Base-by-base conservation (phyloP, 2,329 filamentous ascomycete species). In the Exophiala viscosa region DNA sequence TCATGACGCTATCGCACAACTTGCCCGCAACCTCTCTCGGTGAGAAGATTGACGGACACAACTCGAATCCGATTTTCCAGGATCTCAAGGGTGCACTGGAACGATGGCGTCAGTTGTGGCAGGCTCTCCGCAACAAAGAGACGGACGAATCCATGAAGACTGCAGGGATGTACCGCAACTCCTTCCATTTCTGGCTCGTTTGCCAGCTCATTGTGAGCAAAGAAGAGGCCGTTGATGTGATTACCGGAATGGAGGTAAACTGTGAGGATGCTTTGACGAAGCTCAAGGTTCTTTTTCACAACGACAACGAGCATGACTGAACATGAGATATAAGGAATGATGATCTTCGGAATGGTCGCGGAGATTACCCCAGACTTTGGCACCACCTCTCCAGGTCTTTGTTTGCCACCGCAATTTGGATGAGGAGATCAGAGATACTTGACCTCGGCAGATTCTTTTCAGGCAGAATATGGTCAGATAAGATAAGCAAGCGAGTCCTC, bases 171-270 rank as follows among this genome's bases (percentile, higher is more conserved):
- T 72, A 66, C 59, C 70, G 70, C 41, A 73, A 71, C 38, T 68
- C 65, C 0, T 72, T 72, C 50, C 69, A 71, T 13, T 73, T 72
- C 58, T 73, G 70, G 70, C 66, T 73, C 17, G 69, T 73, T 10
- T 69, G 70, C 3, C 68, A 71, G 42, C 58, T 72, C 3, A 66
- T 73, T 11, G 67, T 73, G 53, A 72, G 68, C 15, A 70, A 70
- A 34, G 71, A 71, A 41, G 67, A 72, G 48, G 69, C 68, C 7
- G 65, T 73, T n/a, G 70, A 73, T 48, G 69, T 73, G 11, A 66
- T 73, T 8, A 72, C 72, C 65, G 64, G 63, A 41, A 72, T 72
- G 69, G 71, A 73, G 43, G 68, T 73, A n/a, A 70, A 69, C 46
- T 73, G 71, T 33, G 70, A 73, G 45, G 71, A 73, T 58, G 73